Base-by-base conservation (phyloP, 2,329 filamentous ascomycete species). In the Beauveria sp. region DNA sequence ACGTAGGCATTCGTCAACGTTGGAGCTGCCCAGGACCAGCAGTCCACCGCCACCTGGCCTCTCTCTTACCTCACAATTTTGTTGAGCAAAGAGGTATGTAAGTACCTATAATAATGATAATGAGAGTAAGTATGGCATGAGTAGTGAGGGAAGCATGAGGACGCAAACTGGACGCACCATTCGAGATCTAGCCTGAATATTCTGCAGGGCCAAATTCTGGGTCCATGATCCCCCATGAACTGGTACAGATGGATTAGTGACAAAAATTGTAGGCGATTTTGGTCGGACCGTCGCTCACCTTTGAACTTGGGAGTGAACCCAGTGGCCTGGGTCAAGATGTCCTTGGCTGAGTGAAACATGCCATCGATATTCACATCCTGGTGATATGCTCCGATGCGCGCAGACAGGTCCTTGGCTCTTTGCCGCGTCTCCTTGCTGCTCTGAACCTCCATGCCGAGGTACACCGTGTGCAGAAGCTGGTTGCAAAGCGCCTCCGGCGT, bases 301-400 rank as follows among this genome's bases (percentile, higher is more conserved):
- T 50, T 82, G 80, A 73, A 75, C 48, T 67, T 69, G 3, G 73
- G 71, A 18, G 68, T 67, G 66, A 89, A 90, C 46, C 76, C 77
- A 1, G 85, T 83, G 0, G 84, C 80, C 2, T 78, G 71, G 0
- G 79, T 78, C 59, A 91, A 77, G 1, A 91, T 73, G 48, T 79
- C 79, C 65, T 82, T 84, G 56, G 86, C 76, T 0, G 87, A 82
- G 22, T 81, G 76, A 63, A 86, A 84, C 9, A 87, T 80, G 2
- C 80, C 79, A 68, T 93, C 90, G 61, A 93, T 91, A 67, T 91
- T 84, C 50, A 91, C 76, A 68, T 92, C 83, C 4, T 84, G 79
- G 69, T 94, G 91, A 67, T 91, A 86, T 18, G 83, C 79, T 3
- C 89, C 90, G 57, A 93, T 91, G 5, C 76, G 79, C 4, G 76